Base-by-base conservation (phyloP, 1,284 basidiomycete species). In the Ceratobasidium theobromae region DNA sequence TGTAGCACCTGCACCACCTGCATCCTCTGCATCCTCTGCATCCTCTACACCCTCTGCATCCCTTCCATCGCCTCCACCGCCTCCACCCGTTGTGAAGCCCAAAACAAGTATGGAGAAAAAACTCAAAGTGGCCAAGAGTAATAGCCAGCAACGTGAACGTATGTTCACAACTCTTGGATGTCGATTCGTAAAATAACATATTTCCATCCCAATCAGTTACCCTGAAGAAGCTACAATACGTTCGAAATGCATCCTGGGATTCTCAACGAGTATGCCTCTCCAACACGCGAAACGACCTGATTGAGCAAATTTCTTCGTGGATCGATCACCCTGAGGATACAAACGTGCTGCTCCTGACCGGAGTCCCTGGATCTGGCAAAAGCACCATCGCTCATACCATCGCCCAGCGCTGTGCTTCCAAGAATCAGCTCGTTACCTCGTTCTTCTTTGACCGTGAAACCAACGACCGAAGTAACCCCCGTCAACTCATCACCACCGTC, bases 341-440 rank as follows among this genome's bases (percentile, higher is more conserved):
- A 14, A 27, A 40, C 32, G 35, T 66, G 45, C 21, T 43, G 16
- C 43, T 57, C 16, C 25, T 67, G 14, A 58, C 48, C 5, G 66
- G n/a, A 60, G 35, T 38, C 16, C 8, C 35, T 38, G 35, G 35
- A 16, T 38, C 35, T 38, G 35, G 33, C 16, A 54, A 54, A 23
- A 54, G 28, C 14, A 25, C 53, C 4, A 23, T 54, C 6, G 53
- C 33, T n/a, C 53, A 40, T 40, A 40, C 53, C 11, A 35, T 54
- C 4, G 53, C 53, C 2, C 53, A 33, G 4, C n/a, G 23, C 12
- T 54, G 16, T 11, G 12, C 14, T 6, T 32, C 21, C 11, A 3
- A 4, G 18, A 40, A 32, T n/a, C 27, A 16, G 51, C 35, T 38
- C 16, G 35, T 16, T 8, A 8, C 35, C 35, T 38, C 35, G n/a